Evolutionary conservation across 495 filamentous ascomycete genomes (phyloP).

Genomic region (Penicillium canescens): DNA sequence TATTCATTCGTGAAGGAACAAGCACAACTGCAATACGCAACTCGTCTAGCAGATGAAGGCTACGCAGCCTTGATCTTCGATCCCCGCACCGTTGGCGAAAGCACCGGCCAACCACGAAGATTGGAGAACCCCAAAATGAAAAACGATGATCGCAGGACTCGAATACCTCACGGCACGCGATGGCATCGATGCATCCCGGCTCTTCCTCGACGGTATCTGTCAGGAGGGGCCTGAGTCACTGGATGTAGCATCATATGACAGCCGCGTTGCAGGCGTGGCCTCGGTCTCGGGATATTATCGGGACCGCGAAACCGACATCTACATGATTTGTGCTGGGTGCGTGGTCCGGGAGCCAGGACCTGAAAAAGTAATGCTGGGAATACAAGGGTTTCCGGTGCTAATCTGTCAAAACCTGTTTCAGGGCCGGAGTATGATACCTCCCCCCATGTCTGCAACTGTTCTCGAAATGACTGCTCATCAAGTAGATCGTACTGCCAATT

Average conservation of each 20-base stretch:
- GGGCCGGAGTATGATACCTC: constrained; percentile 14
- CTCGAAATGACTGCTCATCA: constrained; percentile 51
- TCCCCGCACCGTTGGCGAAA: constrained; percentile 21
- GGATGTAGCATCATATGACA: constrained; percentile 24
- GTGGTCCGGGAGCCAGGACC: constrained; percentile 19
- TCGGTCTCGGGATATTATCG: constrained; percentile 25
- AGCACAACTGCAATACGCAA: constrained; percentile 24
- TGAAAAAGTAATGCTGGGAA: constrained; percentile 18
- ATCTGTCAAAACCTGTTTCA: constrained; percentile 10
- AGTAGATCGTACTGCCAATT: constrained; percentile 61
- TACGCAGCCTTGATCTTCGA: constrained; percentile 24
- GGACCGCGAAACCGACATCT: constrained; percentile 25
- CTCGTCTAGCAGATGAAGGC: constrained; percentile 23
- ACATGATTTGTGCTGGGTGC: constrained; percentile 27
- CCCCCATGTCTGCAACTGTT: constrained; percentile 51
- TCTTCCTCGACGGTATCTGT: constrained; percentile 23
- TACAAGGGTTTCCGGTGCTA: constrained; percentile 11
- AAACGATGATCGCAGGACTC: constrained; percentile 21
- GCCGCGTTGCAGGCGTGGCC: constrained; percentile 20
- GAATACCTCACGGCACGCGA: constrained; percentile 18
- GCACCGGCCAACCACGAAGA: constrained; percentile 21
- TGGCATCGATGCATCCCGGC: constrained; percentile 15
- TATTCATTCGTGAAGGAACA: constrained; percentile 24
- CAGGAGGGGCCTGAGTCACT: constrained; percentile 22
- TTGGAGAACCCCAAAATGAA: constrained; percentile 24